These are phyloP conservation scores for Aspergillus olivimuriae DNA, from an alignment of 495 filamentous ascomycete genomes.

Conservation along the genomic window DNA sequence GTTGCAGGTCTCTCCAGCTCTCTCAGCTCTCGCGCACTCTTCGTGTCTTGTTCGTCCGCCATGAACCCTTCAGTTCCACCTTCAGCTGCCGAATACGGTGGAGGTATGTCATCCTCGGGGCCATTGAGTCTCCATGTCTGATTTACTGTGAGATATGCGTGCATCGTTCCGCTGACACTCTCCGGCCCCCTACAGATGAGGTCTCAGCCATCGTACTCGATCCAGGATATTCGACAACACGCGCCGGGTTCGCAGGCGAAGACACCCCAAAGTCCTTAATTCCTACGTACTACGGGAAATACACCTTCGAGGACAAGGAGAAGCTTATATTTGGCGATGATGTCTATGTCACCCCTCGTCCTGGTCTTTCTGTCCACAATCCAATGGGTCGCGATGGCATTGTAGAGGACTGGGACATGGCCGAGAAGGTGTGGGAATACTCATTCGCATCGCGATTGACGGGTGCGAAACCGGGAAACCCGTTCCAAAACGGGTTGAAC, in stretches of 20 bases:
- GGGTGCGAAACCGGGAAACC: conserved; percentile 54
- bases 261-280: conserved; percentile 91
- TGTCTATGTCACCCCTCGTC: conserved; percentile 68
- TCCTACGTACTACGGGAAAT: conserved; percentile 75
- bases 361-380: conserved; percentile 74
- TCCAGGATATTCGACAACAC: conserved; percentile 80
- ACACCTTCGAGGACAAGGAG: conserved; percentile 47
- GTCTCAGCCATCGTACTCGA: conserved; percentile 96
- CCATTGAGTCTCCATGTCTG: conserved; percentile 1
- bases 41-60: no score
- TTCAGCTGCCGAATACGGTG: conserved; percentile 70
- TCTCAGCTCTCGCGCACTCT: not conserved
- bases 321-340: conserved; percentile 80
- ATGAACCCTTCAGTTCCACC: conserved; percentile 49
- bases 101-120: conserved; percentile 53
- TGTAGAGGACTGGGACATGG: conserved; percentile 95
- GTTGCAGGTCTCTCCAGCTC: no score
- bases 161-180: no score
- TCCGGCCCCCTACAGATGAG: conserved; percentile 78
- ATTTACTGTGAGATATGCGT: no score
- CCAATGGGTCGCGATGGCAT: conserved; percentile 84
- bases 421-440: conserved; percentile 83
- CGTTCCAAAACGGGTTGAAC: conserved; percentile 69
- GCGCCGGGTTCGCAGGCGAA: conserved; percentile 96
- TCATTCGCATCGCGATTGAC: conserved; percentile 72